These are phyloP conservation scores for Glycine latifolia DNA, from an alignment of 306 rosid species.

Conservation along the genomic window DNA sequence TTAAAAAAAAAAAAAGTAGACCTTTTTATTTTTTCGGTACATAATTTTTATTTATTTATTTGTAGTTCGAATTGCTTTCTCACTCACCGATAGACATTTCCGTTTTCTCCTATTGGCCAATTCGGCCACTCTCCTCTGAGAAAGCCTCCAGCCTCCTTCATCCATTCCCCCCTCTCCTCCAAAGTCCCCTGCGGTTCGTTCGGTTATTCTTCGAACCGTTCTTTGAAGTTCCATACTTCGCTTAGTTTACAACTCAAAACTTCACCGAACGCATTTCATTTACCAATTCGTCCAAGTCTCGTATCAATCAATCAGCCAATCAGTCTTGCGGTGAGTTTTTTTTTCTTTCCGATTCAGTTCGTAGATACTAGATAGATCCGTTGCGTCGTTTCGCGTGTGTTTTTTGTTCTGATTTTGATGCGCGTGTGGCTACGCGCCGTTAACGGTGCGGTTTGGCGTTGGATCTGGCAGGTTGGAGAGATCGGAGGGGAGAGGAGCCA, in stretches of 20 bases:
- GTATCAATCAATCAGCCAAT: constrained; percentile 40
- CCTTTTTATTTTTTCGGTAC: no score
- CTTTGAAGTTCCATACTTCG: background rate
- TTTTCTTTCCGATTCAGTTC: constrained; percentile 13
- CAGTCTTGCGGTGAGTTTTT: constrained; percentile 57
- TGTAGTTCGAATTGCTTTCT: constrained; percentile 44
- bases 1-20: no score
- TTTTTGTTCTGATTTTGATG: background rate
- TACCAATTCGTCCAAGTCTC: constrained; percentile 21
- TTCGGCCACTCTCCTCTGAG: constrained; percentile 44
- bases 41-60: constrained; percentile 48
- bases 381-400: background rate
- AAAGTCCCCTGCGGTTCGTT: constrained; percentile 41
- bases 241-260: background rate
- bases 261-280: constrained; percentile 12
- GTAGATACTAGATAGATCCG: constrained; percentile 52
- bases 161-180: constrained; percentile 16
- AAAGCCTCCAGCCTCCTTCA: constrained; percentile 24
- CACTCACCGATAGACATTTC: constrained; percentile 50
- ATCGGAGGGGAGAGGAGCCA: constrained; percentile 63
- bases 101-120: constrained; percentile 50
- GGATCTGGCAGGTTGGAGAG: constrained; percentile 60
- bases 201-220: constrained; percentile 34
- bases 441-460: background rate
- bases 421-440: background rate